Base-by-base conservation (phyloP, 495 filamentous ascomycete species). In the Aspergillus hancockii region DNA sequence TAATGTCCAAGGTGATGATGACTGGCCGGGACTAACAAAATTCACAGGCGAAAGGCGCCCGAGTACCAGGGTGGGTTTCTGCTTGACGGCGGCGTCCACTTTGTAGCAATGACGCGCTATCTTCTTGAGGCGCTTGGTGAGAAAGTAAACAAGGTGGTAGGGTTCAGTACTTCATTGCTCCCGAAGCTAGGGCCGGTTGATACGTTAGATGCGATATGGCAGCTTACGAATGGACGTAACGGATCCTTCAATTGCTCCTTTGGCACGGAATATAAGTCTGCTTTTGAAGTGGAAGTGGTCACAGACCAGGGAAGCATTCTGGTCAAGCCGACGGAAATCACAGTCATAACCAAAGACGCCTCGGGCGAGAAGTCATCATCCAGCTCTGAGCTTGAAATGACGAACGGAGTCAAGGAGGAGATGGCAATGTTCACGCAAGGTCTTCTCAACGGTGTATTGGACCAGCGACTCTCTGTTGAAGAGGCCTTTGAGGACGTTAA, bases 31-130 rank as follows among this genome's bases (percentile, higher is more conserved):
- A 28, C 25, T 54, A 23, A 10, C 53, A 60, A n/a, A n/a, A 62
- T 67, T 6, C 55, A 61, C 28, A 91, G 88, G 88, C 79, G 88
- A 18, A 89, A 86, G 64, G 77, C 60, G 19, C 88, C 88, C 3
- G 68, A 79, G 30, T 79, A 89, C 64, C 88, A 90, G 66, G 88
- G 87, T 14, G 88, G 88, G 5, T 91, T 88, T 64, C 59, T 90
- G 12, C 73, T 91, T 0, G 88, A 90, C 62, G 88, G 83, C 4
- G 88, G 88, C 3, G 85, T 91, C 8, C 88, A 90, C 65, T 83
- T 76, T 52, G 75, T 83, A n/a, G 88, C 88, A 5, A 81, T 71
- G 0, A 67, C 84, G 10, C 70, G 85, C 52, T 66, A 78, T 34
- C 49, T 89, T 3, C 25, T 28, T 28, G 25, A 28, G 3, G 25